Evolutionary conservation across 371 early-diverging fungal species (phyloP).

Genomic region (Circinella minor): DNA sequence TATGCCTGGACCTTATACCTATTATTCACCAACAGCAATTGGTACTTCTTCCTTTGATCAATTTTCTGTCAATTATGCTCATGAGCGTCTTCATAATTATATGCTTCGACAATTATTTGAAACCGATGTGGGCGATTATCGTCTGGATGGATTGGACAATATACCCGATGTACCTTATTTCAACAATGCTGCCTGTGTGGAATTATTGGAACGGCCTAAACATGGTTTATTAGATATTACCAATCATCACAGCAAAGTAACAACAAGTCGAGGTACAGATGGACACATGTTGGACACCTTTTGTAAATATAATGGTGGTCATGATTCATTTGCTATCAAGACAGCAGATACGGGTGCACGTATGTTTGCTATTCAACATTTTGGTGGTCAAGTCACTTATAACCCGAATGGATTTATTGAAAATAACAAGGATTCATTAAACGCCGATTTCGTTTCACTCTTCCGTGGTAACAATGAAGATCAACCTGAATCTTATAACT

Average conservation of each 20-base stretch:
- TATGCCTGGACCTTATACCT: constrained; percentile 59
- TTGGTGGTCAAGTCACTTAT: constrained; percentile 77
- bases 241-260: constrained; percentile 51
- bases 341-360: constrained; percentile 42
- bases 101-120: constrained; percentile 72
- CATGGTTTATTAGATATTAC: constrained; percentile 64
- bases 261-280: constrained; percentile 35
- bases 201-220: constrained; percentile 51
- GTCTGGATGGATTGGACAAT: constrained; percentile 58
- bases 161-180: constrained; percentile 52
- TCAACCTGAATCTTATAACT: constrained; percentile 58
- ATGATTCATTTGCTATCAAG: constrained; percentile 52
- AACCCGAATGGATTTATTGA: constrained; percentile 75
- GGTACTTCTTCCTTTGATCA: constrained; percentile 60
- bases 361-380: constrained; percentile 82
- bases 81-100: constrained; percentile 81
- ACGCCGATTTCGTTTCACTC: constrained; percentile 81
- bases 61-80: constrained; percentile 83
- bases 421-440: constrained; percentile 70
- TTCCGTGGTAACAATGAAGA: constrained; percentile 50
- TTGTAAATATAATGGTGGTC: constrained; percentile 45
- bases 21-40: constrained; percentile 27
- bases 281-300: constrained; percentile 43
- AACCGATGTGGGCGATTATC: constrained; percentile 51
- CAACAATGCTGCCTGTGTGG: constrained; percentile 58